A percentile compares a stretch with the other conserved stretches of the same genome.
Conservation (phyloP, 257 asterid genomes). For the Phtheirospermum japonicum region DNA sequence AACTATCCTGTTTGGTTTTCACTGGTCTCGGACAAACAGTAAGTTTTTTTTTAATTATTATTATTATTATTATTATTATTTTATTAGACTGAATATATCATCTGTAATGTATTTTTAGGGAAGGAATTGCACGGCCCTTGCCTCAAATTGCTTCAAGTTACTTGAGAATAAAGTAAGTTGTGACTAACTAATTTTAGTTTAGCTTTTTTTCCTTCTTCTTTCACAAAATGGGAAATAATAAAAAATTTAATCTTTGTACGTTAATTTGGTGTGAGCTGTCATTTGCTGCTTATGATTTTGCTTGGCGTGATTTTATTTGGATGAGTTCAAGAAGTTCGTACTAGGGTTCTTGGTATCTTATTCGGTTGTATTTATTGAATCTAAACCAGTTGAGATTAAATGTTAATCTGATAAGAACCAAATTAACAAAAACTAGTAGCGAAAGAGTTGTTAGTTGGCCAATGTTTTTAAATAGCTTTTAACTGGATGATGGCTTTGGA, state of each 20-base stretch:
- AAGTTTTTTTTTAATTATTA: slow-evolving; percentile 32
- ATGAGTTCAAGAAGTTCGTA: slow-evolving; percentile 10
- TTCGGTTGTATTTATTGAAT: slow-evolving; percentile 4
- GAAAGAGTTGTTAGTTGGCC: neutral
- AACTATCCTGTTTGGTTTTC: slow-evolving; percentile 87
- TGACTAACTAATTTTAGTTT: neutral
- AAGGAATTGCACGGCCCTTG: slow-evolving; percentile 2
- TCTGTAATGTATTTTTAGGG: slow-evolving; percentile 21
- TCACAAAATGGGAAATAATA: neutral
- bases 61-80: neutral
- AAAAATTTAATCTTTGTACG: slow-evolving; percentile 17
- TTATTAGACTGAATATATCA: neutral
- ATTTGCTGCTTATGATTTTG: slow-evolving; percentile 8
- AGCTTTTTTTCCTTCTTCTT: neutral
- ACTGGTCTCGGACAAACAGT: slow-evolving; percentile 76
- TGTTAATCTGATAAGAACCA: slow-evolving; percentile 9
- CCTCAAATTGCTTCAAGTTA: slow-evolving; percentile 9
- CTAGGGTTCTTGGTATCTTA: neutral
- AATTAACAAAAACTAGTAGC: slow-evolving; percentile 5
- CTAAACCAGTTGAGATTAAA: neutral
- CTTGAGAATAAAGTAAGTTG: slow-evolving; percentile 14
- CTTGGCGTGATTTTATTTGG: slow-evolving; percentile 19
- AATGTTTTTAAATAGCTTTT: slow-evolving; percentile 1
- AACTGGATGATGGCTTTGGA: slow-evolving; percentile 5
- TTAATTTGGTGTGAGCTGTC: slow-evolving; percentile 6